Percentiles rank a stretch among this genome's conserved stretches.
Conservation (phyloP, 192 early-diverging fungal species). For the Coemansia sp. region DNA sequence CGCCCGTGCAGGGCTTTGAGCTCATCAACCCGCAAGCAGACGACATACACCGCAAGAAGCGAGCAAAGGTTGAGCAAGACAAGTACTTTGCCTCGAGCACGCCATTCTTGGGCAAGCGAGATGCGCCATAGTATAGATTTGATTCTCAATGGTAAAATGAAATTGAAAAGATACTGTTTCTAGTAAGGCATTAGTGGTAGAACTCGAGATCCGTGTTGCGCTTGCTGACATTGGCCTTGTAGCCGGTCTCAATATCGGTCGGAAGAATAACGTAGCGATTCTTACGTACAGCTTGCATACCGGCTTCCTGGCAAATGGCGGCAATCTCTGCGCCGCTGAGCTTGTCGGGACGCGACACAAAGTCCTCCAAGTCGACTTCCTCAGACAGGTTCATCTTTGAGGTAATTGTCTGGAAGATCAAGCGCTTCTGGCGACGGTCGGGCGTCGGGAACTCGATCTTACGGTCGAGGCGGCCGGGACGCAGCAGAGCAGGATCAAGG, state of each 20-base stretch:
- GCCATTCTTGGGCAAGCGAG: constrained; percentile 60
- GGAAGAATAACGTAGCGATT: constrained; percentile 95
- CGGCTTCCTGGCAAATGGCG: constrained; percentile 98
- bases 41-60: constrained; percentile 50
- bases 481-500: constrained; percentile 94
- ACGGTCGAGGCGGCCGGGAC: constrained; percentile 96
- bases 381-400: constrained; percentile 91
- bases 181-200: constrained; percentile 71
- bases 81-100: constrained; percentile 76
- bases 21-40: constrained; percentile 79
- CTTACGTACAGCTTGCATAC: constrained; percentile 95
- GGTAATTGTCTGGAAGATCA: constrained; percentile 96
- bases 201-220: constrained; percentile 94
- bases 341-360: constrained; percentile 99
- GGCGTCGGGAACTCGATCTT: constrained; percentile 99
- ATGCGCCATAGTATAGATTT: background rate
- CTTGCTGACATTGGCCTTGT: constrained; percentile 96
- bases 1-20: constrained; percentile 94
- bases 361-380: constrained; percentile 98
- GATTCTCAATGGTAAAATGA: background rate
- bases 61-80: constrained; percentile 66
- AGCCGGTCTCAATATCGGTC: constrained; percentile 97
- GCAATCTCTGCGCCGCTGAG: constrained; percentile 98
- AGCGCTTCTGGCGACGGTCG: constrained; percentile 94
- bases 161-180: background rate